Evolutionary conservation across 805 yeast genomes (phyloP).

Genomic region (Maudiozyma serrabonitensis): DNA sequence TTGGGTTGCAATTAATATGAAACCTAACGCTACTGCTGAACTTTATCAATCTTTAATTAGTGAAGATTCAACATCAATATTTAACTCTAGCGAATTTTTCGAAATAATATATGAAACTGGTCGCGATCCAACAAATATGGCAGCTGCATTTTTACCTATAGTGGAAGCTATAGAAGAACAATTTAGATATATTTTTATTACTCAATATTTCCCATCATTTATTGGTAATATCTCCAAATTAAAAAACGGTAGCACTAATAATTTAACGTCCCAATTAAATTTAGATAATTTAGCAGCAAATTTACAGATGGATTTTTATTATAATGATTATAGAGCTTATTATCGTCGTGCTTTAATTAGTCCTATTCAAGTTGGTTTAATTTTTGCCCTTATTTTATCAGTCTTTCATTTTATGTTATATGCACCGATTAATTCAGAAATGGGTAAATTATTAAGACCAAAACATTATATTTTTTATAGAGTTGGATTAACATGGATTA

Average conservation of each 20-base stretch:
- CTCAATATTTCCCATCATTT: constrained; percentile 11
- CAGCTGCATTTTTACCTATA: constrained; percentile 36
- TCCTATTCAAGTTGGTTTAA: constrained; percentile 67
- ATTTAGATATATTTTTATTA: constrained; percentile 1
- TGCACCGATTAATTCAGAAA: constrained; percentile 40
- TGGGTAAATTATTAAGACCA: constrained; percentile 38
- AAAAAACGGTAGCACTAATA: not conserved
- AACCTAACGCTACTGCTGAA: constrained; percentile 35
- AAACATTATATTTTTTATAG: constrained; percentile 44
- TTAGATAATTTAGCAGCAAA: constrained; percentile 5
- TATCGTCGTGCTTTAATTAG: constrained; percentile 46
- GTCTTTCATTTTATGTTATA: constrained; percentile 62
- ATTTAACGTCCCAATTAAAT: not conserved
- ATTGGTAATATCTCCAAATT: constrained; percentile 8
- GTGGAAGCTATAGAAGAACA: constrained; percentile 29
- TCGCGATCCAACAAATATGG: constrained; percentile 46
- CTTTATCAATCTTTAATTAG: constrained; percentile 19
- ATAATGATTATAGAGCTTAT: constrained; percentile 41
- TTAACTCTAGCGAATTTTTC: constrained; percentile 22
- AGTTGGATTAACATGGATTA: constrained; percentile 35
- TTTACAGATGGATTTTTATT: constrained; percentile 29
- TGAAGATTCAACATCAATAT: constrained; percentile 8
- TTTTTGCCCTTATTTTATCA: constrained; percentile 59
- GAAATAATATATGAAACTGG: constrained; percentile 49
- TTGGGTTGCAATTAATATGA: constrained; percentile 55